These are phyloP conservation scores for Backusella westeae DNA, from an alignment of 192 early-diverging fungal species.

Conservation along the genomic window DNA sequence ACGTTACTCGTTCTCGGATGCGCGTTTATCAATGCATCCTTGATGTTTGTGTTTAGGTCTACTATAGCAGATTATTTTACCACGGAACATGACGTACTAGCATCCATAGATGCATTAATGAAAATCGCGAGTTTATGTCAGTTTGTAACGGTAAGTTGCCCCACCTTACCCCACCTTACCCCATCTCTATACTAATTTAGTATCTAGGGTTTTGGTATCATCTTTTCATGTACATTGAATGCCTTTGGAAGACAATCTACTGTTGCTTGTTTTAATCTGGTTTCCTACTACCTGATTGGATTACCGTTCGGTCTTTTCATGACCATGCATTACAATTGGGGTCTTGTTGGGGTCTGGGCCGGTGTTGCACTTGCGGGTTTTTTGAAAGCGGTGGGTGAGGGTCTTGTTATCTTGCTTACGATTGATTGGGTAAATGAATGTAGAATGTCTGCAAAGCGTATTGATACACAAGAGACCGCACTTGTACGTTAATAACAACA, in stretches of 20 bases:
- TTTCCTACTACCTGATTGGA: conserved; percentile 24
- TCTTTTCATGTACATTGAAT: conserved; percentile 24
- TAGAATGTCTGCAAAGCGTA: background rate
- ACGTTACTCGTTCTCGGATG: conserved; percentile 4
- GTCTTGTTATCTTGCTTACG: background rate
- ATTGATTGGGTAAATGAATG: conserved; percentile 25
- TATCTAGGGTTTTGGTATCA: conserved; percentile 16
- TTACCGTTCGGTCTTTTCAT: conserved; percentile 28
- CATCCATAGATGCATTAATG: conserved; percentile 12
- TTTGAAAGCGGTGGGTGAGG: conserved; percentile 20
- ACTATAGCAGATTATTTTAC: conserved; percentile 14
- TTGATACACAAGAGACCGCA: conserved; percentile 9
- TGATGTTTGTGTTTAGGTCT: conserved; percentile 14
- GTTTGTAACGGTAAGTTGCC: conserved; percentile 7
- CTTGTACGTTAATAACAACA: background rate
- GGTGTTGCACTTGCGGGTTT: conserved; percentile 22
- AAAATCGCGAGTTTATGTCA: conserved; percentile 13
- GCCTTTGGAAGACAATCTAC: conserved; percentile 22
- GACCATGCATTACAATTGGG: conserved; percentile 15
- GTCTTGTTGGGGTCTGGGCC: conserved; percentile 23
- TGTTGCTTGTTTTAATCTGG: conserved; percentile 25
- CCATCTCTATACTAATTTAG: too few species aligned
- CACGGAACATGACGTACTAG: conserved; percentile 8
- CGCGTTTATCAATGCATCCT: background rate
- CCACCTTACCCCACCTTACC: too few species aligned